phyloP scores from a whole-genome alignment of 495 filamentous ascomycete species.

The Penicillium subrubescens region DNA sequence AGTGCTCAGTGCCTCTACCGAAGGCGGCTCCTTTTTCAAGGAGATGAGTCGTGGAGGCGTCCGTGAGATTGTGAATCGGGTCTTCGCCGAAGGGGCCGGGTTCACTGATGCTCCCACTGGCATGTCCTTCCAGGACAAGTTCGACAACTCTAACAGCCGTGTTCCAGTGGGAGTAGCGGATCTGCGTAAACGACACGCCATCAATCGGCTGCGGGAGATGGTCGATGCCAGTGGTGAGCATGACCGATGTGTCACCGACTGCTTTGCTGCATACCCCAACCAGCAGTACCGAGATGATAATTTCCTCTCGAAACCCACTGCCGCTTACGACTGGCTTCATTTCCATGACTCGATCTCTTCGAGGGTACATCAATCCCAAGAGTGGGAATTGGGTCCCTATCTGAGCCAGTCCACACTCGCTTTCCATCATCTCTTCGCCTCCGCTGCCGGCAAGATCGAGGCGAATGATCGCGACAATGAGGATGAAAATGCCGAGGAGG shows the following conservation, averaged over 20 bases:
- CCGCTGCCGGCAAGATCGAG: conserved; percentile 42
- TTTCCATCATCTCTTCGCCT: conserved; percentile 89
- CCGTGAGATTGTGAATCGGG: conserved; percentile 79
- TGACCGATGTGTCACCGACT: conserved; percentile 80
- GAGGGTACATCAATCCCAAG: conserved; percentile 72
- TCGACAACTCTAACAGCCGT: conserved; percentile 29
- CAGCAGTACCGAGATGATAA: conserved; percentile 92
- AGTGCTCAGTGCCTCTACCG: conserved; percentile 66
- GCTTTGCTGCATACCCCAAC: conserved; percentile 81
- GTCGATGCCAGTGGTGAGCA: conserved; percentile 86
- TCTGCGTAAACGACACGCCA: conserved; percentile 72
- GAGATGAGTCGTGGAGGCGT: conserved; percentile 76
- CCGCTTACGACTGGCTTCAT: conserved; percentile 90
- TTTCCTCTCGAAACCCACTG: conserved; percentile 81
- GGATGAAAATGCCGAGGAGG: conserved; percentile 55
- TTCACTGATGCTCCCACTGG: conserved; percentile 63
- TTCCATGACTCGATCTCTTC: conserved; percentile 86
- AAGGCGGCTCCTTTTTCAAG: conserved; percentile 75
- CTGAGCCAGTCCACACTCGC: conserved; percentile 82
- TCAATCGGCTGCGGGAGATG: conserved; percentile 81
- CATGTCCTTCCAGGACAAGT: conserved; percentile 36
- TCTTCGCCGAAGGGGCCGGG: conserved; percentile 85
- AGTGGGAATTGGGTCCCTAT: conserved; percentile 87
- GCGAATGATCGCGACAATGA: conserved; percentile 35
- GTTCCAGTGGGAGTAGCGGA: conserved; percentile 64